Percentiles rank a stretch among this genome's conserved stretches.
These are phyloP conservation scores for Mortierella polycephala DNA, from an alignment of 371 early-diverging fungal species.

Conservation along the genomic window DNA sequence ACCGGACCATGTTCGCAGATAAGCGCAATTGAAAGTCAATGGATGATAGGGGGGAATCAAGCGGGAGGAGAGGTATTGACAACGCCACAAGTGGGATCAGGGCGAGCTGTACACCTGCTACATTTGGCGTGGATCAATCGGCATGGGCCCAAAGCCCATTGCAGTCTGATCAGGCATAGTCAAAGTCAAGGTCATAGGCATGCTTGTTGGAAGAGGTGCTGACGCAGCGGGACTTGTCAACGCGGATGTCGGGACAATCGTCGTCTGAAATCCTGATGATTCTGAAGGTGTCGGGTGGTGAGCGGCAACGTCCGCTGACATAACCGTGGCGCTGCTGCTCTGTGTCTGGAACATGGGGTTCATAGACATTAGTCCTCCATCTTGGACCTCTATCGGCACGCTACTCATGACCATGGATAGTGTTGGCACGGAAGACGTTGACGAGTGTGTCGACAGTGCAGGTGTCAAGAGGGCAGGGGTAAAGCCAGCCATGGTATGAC, in stretches of 20 bases:
- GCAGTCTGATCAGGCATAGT: conserved; percentile 6
- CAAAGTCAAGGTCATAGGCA: conserved; percentile 16
- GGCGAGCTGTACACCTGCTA: conserved; percentile 19
- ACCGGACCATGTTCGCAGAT: background rate
- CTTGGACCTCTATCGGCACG: conserved; percentile 9
- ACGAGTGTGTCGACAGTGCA: conserved; percentile 29
- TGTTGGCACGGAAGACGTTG: conserved; percentile 31
- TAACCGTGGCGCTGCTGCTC: background rate
- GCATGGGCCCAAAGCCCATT: conserved; percentile 34
- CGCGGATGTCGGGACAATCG: conserved; percentile 11
- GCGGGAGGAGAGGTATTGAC: background rate
- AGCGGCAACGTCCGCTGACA: conserved; percentile 2
- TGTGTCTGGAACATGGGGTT: conserved; percentile 21
- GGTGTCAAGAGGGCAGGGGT: conserved; percentile 26
- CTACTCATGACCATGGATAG: conserved; percentile 36
- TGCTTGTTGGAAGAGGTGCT: conserved; percentile 13
- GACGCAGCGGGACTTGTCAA: conserved; percentile 20
- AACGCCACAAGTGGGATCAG: background rate
- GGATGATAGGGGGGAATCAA: background rate
- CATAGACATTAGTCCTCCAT: conserved; percentile 19
- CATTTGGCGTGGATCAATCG: conserved; percentile 23
- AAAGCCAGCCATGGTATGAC: conserved; percentile 14
- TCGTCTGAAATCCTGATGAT: conserved; percentile 32
- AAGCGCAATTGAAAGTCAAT: background rate
- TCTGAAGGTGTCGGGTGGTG: conserved; percentile 20